Conservation (phyloP, 108 stramenopile genomes). For the Discostella pseudostelligera region DNA sequence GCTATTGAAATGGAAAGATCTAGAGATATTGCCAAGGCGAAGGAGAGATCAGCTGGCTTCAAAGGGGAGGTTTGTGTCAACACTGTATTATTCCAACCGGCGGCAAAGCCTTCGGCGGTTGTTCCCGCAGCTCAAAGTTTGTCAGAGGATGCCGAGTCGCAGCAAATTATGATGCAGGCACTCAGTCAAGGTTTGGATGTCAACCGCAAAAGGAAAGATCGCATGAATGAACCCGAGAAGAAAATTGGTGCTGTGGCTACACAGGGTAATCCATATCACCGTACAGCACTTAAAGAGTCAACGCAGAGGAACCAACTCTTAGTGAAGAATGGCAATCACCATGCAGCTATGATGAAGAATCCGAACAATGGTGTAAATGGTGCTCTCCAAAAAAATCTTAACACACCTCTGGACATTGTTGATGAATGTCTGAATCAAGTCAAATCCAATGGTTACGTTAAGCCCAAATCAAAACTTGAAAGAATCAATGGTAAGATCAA, state of each 20-base stretch:
- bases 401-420: constrained; percentile 9
- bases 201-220: constrained; percentile 25
- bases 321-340: neutral
- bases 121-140: neutral
- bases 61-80: constrained; percentile 28
- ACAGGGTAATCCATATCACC: constrained; percentile 16
- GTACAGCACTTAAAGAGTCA: constrained; percentile 20
- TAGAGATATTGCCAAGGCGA: constrained; percentile 12
- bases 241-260: constrained; percentile 4
- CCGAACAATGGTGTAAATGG: neutral
- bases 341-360: constrained; percentile 6
- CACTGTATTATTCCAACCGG: constrained; percentile 14
- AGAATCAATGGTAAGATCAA: constrained; percentile 29
- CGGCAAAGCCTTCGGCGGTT: neutral
- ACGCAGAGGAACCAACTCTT: constrained; percentile 18
- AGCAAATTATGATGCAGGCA: constrained; percentile 27
- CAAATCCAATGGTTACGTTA: constrained; percentile 22
- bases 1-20: constrained; percentile 27
- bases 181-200: constrained; percentile 12
- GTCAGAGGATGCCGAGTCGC: constrained; percentile 16
- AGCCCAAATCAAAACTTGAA: constrained; percentile 7
- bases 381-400: neutral
- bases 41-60: constrained; percentile 16
- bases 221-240: constrained; percentile 1
- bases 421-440: constrained; percentile 13